Base-by-base conservation (phyloP, 306 rosid genomes). In the Urtica urens region DNA sequence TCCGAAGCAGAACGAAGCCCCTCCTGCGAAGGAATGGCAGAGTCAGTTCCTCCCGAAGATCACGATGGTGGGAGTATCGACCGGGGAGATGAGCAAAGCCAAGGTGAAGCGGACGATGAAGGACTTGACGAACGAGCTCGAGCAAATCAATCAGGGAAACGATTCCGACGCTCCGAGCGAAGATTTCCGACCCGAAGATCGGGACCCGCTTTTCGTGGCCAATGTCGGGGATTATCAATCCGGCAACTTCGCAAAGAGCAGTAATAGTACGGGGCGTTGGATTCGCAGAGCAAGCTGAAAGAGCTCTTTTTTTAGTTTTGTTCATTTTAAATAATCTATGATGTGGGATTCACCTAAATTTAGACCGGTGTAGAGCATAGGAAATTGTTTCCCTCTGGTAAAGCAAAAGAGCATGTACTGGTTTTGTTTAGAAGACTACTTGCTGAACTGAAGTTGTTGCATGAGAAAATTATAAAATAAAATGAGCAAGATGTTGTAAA, bases 181-280 rank as follows among this genome's bases (percentile, higher is more conserved):
- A 15, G 77, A 73, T 50, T 49, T 31, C 46, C 68, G 46, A 60
- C 41, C 64, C 55, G 95, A 81, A 49, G 92, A 81, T 46, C 73
- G 93, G 69, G 96, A 90, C 60, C 99, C 99, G 34, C 73, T 90
- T 12, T 90, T 90, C 65, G 99, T 90, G 53, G 94, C 93, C 62
- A 85, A 90, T 49, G 94, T 90, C 43, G 93, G 95, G 20, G 93
- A 90, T 73, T 90, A 79, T 68, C 69, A 73, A 64, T 81, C 99
- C 23, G 70, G 94, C 38, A n/a, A n/a, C n/a, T 37, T 75, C 45
- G 76, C 84, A 55, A 84, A 72, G 73, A 50, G 78, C 2, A n/a
- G n/a, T n/a, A n/a, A n/a, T n/a, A 67, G 87, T 63, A 58, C 87
- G 12, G 53, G 70, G 51, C 71, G 80, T 27, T 77, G 87, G 92